Conservation (phyloP, 2,329 filamentous ascomycete species). For the Ophiostoma tasmaniense region DNA sequence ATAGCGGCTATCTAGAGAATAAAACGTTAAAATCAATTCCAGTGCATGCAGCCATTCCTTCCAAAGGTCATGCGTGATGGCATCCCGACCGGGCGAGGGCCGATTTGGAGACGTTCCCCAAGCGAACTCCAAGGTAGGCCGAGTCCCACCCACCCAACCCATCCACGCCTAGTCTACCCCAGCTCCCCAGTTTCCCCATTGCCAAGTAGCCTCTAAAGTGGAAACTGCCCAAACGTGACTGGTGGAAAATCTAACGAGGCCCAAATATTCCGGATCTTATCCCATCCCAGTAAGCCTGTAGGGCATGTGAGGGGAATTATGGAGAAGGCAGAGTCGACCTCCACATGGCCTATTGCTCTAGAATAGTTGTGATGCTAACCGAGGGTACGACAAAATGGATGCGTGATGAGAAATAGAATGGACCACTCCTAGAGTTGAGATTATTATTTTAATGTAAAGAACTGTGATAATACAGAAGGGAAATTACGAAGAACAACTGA, state of each 20-base stretch:
- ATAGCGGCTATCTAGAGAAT: not conserved
- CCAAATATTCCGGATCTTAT: not conserved
- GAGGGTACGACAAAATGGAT: not conserved
- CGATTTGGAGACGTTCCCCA: not conserved
- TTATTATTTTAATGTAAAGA: too few relatives aligned
- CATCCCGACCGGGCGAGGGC: not conserved
- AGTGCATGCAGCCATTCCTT: not conserved
- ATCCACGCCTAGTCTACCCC: not conserved
- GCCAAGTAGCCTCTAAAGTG: not conserved
- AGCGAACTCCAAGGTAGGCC: not conserved
- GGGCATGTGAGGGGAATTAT: not conserved
- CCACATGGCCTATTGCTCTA: not conserved
- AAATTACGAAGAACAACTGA: too few relatives aligned
- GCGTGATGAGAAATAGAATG: too few relatives aligned
- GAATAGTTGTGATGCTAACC: not conserved
- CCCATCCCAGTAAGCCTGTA: not conserved
- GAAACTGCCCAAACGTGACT: not conserved
- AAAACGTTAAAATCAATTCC: not conserved
- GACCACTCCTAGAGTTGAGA: too few relatives aligned
- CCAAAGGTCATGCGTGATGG: not conserved
- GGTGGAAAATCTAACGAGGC: not conserved
- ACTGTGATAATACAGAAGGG: too few relatives aligned
- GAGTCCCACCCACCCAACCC: not conserved
- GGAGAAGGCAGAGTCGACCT: not conserved
- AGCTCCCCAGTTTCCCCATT: constrained; percentile 1